Percentiles rank a stretch among this genome's conserved stretches.
phyloP scores from a whole-genome alignment of 306 rosid genomes.

The Castanopsis chinensis region DNA sequence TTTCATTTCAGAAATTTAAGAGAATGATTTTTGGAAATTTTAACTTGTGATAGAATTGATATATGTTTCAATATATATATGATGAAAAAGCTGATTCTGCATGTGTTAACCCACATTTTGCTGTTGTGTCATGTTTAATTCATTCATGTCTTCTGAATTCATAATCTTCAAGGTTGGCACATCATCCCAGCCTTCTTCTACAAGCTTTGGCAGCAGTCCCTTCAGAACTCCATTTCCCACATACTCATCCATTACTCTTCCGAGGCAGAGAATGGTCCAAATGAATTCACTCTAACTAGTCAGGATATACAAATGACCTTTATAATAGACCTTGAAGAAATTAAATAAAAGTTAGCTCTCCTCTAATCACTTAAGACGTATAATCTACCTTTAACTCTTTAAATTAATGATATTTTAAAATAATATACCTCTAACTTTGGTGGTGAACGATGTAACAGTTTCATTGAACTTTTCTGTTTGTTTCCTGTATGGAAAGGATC shows the following conservation, averaged over 20 bases:
- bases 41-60: too few relatives aligned
- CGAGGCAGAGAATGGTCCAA: constrained; percentile 5
- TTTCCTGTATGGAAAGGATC: background rate
- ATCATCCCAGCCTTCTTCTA: constrained; percentile 95
- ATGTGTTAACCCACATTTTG: constrained; percentile 53
- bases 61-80: background rate
- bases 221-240: constrained; percentile 75
- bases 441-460: constrained; percentile 15
- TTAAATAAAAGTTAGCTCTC: too few relatives aligned
- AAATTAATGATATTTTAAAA: background rate
- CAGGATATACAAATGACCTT: background rate
- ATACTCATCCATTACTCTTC: constrained; percentile 58
- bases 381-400: too few relatives aligned
- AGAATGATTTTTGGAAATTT: too few relatives aligned
- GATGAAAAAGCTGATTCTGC: constrained; percentile 2
- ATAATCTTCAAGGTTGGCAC: constrained; percentile 85
- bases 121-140: constrained; percentile 61
- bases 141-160: constrained; percentile 75
- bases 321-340: background rate
- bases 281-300: background rate
- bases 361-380: too few relatives aligned
- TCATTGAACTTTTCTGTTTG: background rate
- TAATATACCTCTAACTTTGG: constrained; percentile 1
- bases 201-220: constrained; percentile 54
- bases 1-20: background rate